Conservation (phyloP, 768 basidiomycete species). For the Coprinopsis cinerea region DNA sequence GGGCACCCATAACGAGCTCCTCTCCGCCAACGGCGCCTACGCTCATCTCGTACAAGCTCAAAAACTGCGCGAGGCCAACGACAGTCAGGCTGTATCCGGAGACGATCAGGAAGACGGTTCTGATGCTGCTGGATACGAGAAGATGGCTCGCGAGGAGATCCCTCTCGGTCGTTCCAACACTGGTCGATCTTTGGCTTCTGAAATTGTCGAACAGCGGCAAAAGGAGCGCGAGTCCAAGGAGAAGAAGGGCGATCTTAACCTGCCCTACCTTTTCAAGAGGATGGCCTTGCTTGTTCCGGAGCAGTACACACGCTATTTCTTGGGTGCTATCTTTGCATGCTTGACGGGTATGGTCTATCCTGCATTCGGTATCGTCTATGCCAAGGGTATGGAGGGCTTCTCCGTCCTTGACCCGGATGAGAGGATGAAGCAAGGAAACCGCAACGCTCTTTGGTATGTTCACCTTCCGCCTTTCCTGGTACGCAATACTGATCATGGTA, state of each 20-base stretch:
- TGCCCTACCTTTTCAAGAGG: slow-evolving; percentile 54
- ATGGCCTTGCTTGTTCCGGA: slow-evolving; percentile 51
- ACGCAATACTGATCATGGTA: background rate
- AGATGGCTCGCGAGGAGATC: slow-evolving; percentile 32
- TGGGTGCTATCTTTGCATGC: slow-evolving; percentile 47
- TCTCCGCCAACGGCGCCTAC: slow-evolving; percentile 53
- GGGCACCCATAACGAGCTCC: slow-evolving; percentile 63
- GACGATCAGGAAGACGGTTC: background rate
- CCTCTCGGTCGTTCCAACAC: slow-evolving; percentile 45
- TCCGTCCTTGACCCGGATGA: slow-evolving; percentile 30
- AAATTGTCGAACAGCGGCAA: slow-evolving; percentile 37
- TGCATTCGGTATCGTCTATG: slow-evolving; percentile 64
- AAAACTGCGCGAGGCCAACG: slow-evolving; percentile 20
- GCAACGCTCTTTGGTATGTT: slow-evolving; percentile 57
- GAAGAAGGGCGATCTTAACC: slow-evolving; percentile 26
- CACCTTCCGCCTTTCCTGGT: background rate
- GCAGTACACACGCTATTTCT: slow-evolving; percentile 42
- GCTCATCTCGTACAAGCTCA: slow-evolving; percentile 63
- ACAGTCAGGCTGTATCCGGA: background rate
- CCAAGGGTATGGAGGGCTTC: slow-evolving; percentile 55
- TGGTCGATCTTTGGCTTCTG: slow-evolving; percentile 50
- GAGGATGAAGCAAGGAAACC: slow-evolving; percentile 53
- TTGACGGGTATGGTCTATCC: slow-evolving; percentile 37
- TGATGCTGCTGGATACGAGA: slow-evolving; percentile 30
- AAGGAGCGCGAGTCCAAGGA: slow-evolving; percentile 21